Evolutionary conservation across 1,284 basidiomycete genomes (phyloP), one percentile per base, ranked within the genome.

Genomic region (Flammula alnicola): DNA sequence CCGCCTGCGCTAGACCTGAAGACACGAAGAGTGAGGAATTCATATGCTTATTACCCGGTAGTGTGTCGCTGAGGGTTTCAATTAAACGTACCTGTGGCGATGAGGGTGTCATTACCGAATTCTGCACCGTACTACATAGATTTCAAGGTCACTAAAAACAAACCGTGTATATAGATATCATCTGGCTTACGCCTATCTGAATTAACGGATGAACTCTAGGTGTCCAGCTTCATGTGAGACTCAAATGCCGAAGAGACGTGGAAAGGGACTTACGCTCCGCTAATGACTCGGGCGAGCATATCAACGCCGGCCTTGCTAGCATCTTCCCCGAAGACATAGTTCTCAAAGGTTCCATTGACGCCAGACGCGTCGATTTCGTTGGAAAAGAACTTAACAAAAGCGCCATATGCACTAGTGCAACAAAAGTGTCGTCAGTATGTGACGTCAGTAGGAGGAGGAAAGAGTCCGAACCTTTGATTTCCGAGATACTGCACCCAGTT

Each of bases 191-290:
- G 31, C 86, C 86, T 25, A 79, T 66, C 59, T 86, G 82, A 33
- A 90, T 88, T 44, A 85, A 68, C 0, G 85, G 84, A 64, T 90
- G 80, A 3, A 78, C 46, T 3, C 80, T 83, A 52, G n/a, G 42
- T 10, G 19, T 32, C 17, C 11, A 11, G 11, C 25, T 29, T 26
- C 26, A 39, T 42, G 39, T 30, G 32, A 44, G 31, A 5, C 23
- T 31, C 59, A 10, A 58, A 39, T 2, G 53, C 48, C 20, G 29
- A 31, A 35, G 22, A 17, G 29, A 23, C 10, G 10, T 16, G 14
- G 7, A 46, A 41, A 22, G 40, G 30, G 20, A 73, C 80, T 69
- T 55, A 80, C 81, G 73, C 73, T 56, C 85, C 86, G 26, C 73
- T 73, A 32, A 83, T 64, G 30, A 88, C 72, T 8, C 84, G 71